Evolutionary conservation across 2,329 filamentous ascomycete species (phyloP), one percentile per base, ranked within the genome.

Genomic region (Xylaria sp.): DNA sequence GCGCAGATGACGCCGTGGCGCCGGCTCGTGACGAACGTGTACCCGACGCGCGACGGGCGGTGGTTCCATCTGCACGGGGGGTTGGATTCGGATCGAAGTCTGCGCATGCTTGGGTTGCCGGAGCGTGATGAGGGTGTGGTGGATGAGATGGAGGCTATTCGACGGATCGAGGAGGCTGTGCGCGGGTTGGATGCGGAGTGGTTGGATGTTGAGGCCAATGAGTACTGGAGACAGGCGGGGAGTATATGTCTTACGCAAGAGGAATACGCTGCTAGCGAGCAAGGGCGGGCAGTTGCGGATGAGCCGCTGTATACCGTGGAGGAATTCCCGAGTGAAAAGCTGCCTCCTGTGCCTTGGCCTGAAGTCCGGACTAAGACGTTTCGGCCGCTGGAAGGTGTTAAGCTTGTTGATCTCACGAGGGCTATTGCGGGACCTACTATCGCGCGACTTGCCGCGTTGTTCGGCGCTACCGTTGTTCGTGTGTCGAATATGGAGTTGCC

Each of bases 31-130:
- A 80, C 79, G 0, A 80, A 79, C 25, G 73, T 80, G 7, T 80
- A 81, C 62, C 74, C 76, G 46, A 80, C 79, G 0, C 76, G 76
- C 13, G 79, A 80, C 33, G 77, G 76, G 0, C 72, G 77, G 8
- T 81, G 76, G 74, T 81, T 79, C 60, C 79, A 81, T 41, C 67
- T 80, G 2, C 79, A 81, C 55, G 79, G 79, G 1, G 77, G 79
- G 0, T 67, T 81, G 54, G 75, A 80, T 31, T 75, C 79, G 12
- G 67, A 61, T 8, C 68, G 70, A 2, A 78, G 74, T 18, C 69
- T 81, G 72, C 56, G 64, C 20, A 81, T 81, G 79, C 68, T 81
- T 1, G 79, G 74, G 0, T 65, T 82, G 46, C 77, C 76, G 8
- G 54, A 62, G 9, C 68, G 74, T 7, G 71, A 74, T 9, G 74